A percentile compares a stretch with the other conserved stretches of the same genome.
phyloP scores from a whole-genome alignment of 352 stramenopile genomes.

The Elongisporangium anandrum region DNA sequence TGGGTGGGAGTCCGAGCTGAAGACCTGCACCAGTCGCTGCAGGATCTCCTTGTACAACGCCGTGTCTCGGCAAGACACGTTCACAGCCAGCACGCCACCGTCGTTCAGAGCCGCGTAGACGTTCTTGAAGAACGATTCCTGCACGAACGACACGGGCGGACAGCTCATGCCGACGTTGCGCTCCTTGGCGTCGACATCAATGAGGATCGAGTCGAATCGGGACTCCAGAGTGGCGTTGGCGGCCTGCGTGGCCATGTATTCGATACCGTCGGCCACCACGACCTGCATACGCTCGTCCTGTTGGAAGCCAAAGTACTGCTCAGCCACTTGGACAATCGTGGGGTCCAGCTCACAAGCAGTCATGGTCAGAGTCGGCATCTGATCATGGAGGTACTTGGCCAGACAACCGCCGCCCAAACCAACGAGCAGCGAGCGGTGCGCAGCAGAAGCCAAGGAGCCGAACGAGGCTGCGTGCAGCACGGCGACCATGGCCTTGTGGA shows the following conservation, averaged over 20 bases:
- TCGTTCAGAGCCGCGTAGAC: slow-evolving; percentile 25
- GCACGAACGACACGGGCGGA: slow-evolving; percentile 57
- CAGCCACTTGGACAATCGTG: slow-evolving; percentile 50
- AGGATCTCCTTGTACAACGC: slow-evolving; percentile 48
- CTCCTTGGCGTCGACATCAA: slow-evolving; percentile 78
- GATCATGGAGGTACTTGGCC: slow-evolving; percentile 58
- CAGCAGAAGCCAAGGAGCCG: slow-evolving; percentile 8
- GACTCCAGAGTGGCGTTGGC: slow-evolving; percentile 16
- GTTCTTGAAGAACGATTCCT: slow-evolving; percentile 33
- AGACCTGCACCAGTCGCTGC: slow-evolving; percentile 28
- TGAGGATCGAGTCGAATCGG: slow-evolving; percentile 51
- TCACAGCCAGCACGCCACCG: slow-evolving; percentile 54
- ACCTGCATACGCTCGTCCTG: slow-evolving; percentile 36
- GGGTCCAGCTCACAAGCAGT: slow-evolving; percentile 65
- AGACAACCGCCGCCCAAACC: slow-evolving; percentile 70
- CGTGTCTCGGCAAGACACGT: slow-evolving; percentile 53
- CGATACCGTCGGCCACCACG: slow-evolving; percentile 43
- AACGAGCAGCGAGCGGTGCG: slow-evolving; percentile 45
- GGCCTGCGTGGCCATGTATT: slow-evolving; percentile 18
- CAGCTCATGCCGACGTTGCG: slow-evolving; percentile 66
- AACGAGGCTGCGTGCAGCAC: slow-evolving; percentile 41
- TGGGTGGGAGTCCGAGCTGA: slow-evolving; percentile 29
- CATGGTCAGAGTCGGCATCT: slow-evolving; percentile 31
- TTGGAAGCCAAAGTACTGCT: slow-evolving; percentile 67
- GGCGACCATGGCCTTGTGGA: slow-evolving; percentile 74